Base-by-base conservation (phyloP, 768 basidiomycete genomes). In the Podaxis rugospora region DNA sequence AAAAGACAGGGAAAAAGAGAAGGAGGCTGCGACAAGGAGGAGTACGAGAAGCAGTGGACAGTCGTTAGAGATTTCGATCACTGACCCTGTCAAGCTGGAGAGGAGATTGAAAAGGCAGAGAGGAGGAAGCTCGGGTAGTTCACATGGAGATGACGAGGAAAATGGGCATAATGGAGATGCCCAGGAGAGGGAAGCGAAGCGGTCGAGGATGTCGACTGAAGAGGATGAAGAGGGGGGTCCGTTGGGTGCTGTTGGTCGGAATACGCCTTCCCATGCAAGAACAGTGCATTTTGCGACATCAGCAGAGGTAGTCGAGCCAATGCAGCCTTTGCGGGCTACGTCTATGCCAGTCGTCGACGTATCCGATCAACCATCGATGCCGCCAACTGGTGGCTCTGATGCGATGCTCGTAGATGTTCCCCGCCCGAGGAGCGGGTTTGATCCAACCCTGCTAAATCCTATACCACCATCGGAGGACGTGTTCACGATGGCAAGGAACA, bases 1-100 rank as follows among this genome's bases (percentile, higher is more conserved):
- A 42, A 82, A 74, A 66, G 80, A 69, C 14, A 73, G 75, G 56
- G 71, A 68, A 16, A 67, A 71, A 46, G 69, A 75, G 67, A 64
- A 67, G 21, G 71, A 59, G 0, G 66, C 79, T 59, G 76, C 80
- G 36, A 63, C 81, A 1, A 76, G 92, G 61, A 78, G 90, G 64
- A 92, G 90, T 64, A 86, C 88, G 1, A 80, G 93, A 44, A 78
- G 85, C 57, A 91, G 85, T 67, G 92, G 92, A 1, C 81, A 83
- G 59, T 77, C 84, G 58, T 88, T 86, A 2, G 92, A 94, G 67
- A 73, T 89, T 37, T 65, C 79, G 5, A 88, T 92, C 59, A 90
- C 89, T 2, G 92, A 92, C 67, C 88, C 89, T 14, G 80, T 85
- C 27, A 80, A 84, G 66, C 77, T 94, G 5, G 92, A 93, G 72